Percentiles rank a stretch among this genome's conserved stretches.
Conservation (phyloP, 805 yeast genomes). For the Pichia gijzeniarum region DNA sequence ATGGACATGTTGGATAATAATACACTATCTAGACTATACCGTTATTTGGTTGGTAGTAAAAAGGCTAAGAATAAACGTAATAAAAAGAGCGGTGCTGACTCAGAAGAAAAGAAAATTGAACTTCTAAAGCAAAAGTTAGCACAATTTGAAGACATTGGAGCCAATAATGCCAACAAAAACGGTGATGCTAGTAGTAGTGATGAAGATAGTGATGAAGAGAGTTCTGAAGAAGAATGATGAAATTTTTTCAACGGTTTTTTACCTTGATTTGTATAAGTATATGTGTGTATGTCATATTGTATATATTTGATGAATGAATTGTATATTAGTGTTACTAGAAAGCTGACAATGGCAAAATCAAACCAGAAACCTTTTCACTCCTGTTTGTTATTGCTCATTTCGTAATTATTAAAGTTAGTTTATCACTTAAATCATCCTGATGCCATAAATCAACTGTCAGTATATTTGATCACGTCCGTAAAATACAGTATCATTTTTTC, state of each 20-base stretch:
- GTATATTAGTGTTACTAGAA: slow-evolving; percentile 4
- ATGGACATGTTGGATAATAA: slow-evolving; percentile 86
- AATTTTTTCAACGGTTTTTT: neutral
- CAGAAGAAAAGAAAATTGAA: slow-evolving; percentile 70
- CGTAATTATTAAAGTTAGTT: no score
- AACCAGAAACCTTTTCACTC: no score
- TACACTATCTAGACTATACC: slow-evolving; percentile 77
- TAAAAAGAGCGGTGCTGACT: slow-evolving; percentile 41
- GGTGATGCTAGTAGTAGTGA: slow-evolving; percentile 30
- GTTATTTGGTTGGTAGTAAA: slow-evolving; percentile 58
- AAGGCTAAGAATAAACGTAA: slow-evolving; percentile 30
- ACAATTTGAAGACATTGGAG: slow-evolving; percentile 45
- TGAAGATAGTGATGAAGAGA: slow-evolving; percentile 43
- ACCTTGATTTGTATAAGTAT: slow-evolving; percentile 4
- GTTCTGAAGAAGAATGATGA: slow-evolving; percentile 27
- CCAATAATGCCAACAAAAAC: slow-evolving; percentile 27
- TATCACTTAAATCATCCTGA: no score
- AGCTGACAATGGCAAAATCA: no score
- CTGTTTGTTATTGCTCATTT: no score
- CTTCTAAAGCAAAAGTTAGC: slow-evolving; percentile 69
- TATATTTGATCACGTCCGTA: no score
- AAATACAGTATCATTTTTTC: no score
- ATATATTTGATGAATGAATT: slow-evolving; percentile 10
- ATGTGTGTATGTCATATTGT: slow-evolving; percentile 6
- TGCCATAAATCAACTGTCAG: no score